A percentile compares a stretch with the other conserved stretches of the same genome.
Evolutionary conservation across 768 basidiomycete genomes (phyloP).

Genomic region (Russula foetens): DNA sequence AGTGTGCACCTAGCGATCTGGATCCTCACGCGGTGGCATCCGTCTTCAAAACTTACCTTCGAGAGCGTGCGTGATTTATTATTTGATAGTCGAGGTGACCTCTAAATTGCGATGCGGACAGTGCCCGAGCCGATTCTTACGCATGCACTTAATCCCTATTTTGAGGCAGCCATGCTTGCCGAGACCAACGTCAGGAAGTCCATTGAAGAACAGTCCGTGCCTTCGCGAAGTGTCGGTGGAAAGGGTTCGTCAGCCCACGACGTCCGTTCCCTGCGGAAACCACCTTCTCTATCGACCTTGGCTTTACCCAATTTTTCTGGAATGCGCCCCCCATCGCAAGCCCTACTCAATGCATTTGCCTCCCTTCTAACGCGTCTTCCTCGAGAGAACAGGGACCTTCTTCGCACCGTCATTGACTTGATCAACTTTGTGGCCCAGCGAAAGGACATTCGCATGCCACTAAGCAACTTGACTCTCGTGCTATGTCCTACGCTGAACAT

Average conservation of each 20-base stretch:
- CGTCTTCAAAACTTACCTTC: conserved; percentile 85
- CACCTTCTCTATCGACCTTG: conserved; percentile 73
- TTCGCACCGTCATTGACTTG: conserved; percentile 73
- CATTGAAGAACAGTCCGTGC: conserved; percentile 4
- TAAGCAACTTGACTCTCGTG: conserved; percentile 81
- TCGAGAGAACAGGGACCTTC: conserved; percentile 73
- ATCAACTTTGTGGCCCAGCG: conserved; percentile 66
- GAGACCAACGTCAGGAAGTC: conserved; percentile 37
- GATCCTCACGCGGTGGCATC: conserved; percentile 94
- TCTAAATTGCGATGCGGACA: conserved; percentile 27
- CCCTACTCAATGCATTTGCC: conserved; percentile 49
- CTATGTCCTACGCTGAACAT: conserved; percentile 83
- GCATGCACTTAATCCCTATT: conserved; percentile 55
- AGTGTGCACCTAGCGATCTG: conserved; percentile 74
- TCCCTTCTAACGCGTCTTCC: conserved; percentile 64
- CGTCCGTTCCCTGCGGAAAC: conserved; percentile 49
- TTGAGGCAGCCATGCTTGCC: conserved; percentile 65
- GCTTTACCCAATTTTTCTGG: conserved; percentile 62
- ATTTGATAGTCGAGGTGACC: conserved; percentile 7
- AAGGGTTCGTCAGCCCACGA: conserved; percentile 20
- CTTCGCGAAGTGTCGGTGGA: conserved; percentile 12
- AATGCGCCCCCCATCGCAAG: conserved; percentile 51
- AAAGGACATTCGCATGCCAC: conserved; percentile 83
- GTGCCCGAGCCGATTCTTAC: conserved; percentile 88
- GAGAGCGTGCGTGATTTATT: conserved; percentile 63